Percentiles rank a stretch among this genome's conserved stretches.
These are phyloP conservation scores for Coleophoma eucalyptorum DNA, from an alignment of 2,329 filamentous ascomycete genomes.

Conservation along the genomic window DNA sequence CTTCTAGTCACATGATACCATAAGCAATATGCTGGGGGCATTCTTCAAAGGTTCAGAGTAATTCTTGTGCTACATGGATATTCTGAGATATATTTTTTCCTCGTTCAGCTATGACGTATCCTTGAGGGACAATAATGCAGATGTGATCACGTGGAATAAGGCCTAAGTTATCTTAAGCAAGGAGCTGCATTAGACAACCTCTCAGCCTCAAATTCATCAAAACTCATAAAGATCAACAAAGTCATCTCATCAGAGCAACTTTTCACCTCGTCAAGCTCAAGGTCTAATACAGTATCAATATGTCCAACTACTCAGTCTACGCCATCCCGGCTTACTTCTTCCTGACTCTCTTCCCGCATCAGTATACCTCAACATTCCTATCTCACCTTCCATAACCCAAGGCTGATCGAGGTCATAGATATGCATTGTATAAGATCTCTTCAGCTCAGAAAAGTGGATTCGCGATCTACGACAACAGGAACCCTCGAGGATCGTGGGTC, in stretches of 20 bases:
- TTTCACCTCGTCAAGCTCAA: neutral
- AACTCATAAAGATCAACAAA: too few species aligned
- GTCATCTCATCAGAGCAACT: neutral
- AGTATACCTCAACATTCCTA: neutral
- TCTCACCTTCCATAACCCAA: neutral
- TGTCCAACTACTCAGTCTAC: neutral
- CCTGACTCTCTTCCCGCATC: neutral
- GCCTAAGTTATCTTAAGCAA: too few species aligned
- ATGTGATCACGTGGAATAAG: too few species aligned
- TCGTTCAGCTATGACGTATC: too few species aligned
- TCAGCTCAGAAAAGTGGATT: neutral
- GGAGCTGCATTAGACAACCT: too few species aligned
- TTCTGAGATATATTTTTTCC: too few species aligned
- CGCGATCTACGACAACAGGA: neutral
- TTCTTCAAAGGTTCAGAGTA: too few species aligned
- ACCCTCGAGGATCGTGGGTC: neutral
- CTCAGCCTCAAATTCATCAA: too few species aligned
- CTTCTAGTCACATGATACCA: too few species aligned
- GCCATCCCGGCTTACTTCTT: neutral
- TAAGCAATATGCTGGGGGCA: too few species aligned
- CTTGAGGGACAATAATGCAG: too few species aligned
- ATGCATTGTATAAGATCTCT: neutral
- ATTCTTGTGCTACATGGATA: too few species aligned
- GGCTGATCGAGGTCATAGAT: neutral
- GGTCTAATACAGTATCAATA: neutral